Evolutionary conservation across 2,329 filamentous ascomycete species (phyloP).

Genomic region (Xylariaceae sp.): DNA sequence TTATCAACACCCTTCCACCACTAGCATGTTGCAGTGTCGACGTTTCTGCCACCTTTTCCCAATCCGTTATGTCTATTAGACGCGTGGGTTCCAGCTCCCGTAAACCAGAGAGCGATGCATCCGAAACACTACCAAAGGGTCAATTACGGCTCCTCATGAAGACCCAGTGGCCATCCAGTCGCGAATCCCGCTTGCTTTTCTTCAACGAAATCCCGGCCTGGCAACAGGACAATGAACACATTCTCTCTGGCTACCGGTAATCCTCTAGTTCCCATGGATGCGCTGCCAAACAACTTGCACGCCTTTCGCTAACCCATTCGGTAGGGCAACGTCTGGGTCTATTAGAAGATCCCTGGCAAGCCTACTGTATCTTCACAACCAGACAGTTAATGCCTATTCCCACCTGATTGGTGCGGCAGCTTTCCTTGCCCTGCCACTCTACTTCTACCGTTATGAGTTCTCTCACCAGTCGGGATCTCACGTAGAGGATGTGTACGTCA

Average conservation of each 20-base stretch:
- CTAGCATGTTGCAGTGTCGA: too few relatives aligned
- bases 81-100: too few relatives aligned
- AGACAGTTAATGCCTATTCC: slow-evolving; percentile 6
- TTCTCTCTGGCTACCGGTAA: neutral
- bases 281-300: neutral
- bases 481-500: slow-evolving; percentile 9
- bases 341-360: slow-evolving; percentile 3
- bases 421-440: slow-evolving; percentile 4
- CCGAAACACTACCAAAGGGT: too few relatives aligned
- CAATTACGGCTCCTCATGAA: too few relatives aligned
- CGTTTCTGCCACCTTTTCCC: too few relatives aligned
- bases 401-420: slow-evolving; percentile 5
- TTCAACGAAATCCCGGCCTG: neutral
- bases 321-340: slow-evolving; percentile 6
- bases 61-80: too few relatives aligned
- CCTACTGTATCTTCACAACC: slow-evolving; percentile 2
- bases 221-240: slow-evolving; percentile 6
- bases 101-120: too few relatives aligned
- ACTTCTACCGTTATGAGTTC: slow-evolving; percentile 1
- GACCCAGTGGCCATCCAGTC: too few relatives aligned
- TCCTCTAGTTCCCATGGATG: neutral
- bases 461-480: neutral
- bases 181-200: too few relatives aligned
- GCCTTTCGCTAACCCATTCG: neutral
- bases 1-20: too few relatives aligned